Base-by-base conservation (phyloP, 2,329 filamentous ascomycete species). In the Fusarium palustre region DNA sequence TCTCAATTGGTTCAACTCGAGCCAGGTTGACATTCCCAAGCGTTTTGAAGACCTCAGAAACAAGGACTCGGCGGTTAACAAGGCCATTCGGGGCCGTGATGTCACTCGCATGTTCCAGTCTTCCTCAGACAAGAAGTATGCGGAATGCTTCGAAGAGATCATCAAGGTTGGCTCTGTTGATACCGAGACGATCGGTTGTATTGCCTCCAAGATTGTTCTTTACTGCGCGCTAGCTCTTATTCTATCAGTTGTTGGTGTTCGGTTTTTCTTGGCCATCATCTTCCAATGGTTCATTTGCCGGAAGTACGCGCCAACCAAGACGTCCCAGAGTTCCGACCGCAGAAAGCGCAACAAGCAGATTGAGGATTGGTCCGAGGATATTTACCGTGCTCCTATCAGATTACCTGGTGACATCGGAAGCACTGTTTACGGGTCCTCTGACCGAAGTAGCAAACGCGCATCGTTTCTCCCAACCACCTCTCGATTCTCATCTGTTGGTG, bases 281-380 rank as follows among this genome's bases (percentile, higher is more conserved):
- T 99, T 99, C 83, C 93, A 97, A 76, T 99, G 97, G 97, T 97
- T 99, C 81, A 85, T 98, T 70, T 92, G 92, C 78, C 90, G 91
- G 72, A 91, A 90, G 68, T 98, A 95, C 76, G 94, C 91, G 5
- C 93, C 95, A 1, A 82, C 87, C 48, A 97, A 93, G 80, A 97
- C 95, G 1, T 95, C 93, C 4, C 91, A 97, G 79, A 89, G 89
- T 18, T 89, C 90, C 7, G 89, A 96, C 78, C 88, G 90, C 70
- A 94, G 95, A 78, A 91, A 94, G 81, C 90, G 96, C 62, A 91
- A 94, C 72, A 90, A 91, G 73, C 94, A 98, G 81, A 99, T 99
- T 70, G 96, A 99, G 79, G 95, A 97, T 75, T 99, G 96, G 96
- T 91, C 91, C 16, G 93, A 98, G 70, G 96, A 99, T 76, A 99